These are phyloP conservation scores for Fusarium multiceps DNA, from an alignment of 2,329 filamentous ascomycete species.

Conservation along the genomic window DNA sequence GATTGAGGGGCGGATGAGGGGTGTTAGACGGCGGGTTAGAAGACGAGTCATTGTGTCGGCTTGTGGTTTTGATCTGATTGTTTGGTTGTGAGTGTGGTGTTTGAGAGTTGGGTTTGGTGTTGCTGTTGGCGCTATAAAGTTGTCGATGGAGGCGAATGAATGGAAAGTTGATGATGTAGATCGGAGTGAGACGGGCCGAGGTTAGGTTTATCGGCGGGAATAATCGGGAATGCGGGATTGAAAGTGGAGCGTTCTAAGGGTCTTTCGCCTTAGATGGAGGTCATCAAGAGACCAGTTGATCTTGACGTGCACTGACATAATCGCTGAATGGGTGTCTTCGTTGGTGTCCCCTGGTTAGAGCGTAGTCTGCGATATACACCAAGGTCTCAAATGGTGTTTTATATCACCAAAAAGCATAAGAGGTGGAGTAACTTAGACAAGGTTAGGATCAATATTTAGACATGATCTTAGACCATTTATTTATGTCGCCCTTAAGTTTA, in stretches of 20 bases:
- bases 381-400: no score
- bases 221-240: not conserved
- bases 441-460: no score
- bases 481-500: no score
- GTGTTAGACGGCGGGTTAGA: constrained; percentile 33
- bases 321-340: no score
- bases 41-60: constrained; percentile 33
- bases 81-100: not conserved
- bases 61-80: not conserved
- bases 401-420: no score
- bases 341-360: no score
- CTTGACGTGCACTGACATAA: no score
- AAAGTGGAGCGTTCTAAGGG: not conserved
- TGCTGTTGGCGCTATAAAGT: not conserved
- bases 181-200: constrained; percentile 39
- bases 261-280: no score
- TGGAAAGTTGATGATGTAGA: constrained; percentile 11
- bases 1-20: constrained; percentile 48
- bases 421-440: no score
- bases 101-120: not conserved
- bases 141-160: not conserved
- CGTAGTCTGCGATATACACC: no score
- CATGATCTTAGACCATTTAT: no score
- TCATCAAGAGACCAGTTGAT: no score
- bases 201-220: constrained; percentile 16